phyloP scores from a whole-genome alignment of 176 grass and related monocot species.

The Hordeum marinum region DNA sequence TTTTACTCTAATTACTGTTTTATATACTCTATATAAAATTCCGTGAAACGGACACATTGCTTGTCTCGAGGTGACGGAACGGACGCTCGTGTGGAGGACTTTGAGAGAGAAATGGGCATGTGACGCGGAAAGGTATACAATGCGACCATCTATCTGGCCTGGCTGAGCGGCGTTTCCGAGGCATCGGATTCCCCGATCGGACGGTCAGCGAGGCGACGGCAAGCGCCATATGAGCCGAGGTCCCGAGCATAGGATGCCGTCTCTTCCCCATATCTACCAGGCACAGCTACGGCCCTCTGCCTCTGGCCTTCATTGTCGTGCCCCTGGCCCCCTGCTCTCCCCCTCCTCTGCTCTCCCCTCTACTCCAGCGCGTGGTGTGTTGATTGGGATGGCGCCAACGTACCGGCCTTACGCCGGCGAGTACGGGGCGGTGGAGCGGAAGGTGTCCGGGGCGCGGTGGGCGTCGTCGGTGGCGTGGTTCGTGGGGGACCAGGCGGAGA shows the following conservation, averaged over 20 bases:
- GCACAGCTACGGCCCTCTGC: background rate
- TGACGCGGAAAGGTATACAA: background rate
- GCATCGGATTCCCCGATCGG: background rate
- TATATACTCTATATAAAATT: background rate
- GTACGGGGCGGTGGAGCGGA: conserved; percentile 1
- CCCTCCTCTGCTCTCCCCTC: background rate
- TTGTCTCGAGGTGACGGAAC: background rate
- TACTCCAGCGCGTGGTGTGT: no score
- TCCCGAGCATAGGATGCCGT: conserved; percentile 13
- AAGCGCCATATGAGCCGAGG: background rate
- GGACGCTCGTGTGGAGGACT: background rate
- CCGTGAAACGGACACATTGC: background rate
- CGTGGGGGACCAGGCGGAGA: conserved; percentile 64
- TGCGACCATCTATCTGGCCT: background rate
- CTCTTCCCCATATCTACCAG: background rate
- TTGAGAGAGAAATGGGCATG: background rate
- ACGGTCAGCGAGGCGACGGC: background rate
- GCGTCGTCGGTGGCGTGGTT: conserved; percentile 26
- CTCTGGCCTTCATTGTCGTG: background rate
- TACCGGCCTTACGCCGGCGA: conserved; percentile 34
- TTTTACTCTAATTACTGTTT: background rate
- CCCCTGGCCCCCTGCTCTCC: no score
- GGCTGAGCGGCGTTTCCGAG: background rate
- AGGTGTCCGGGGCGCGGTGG: conserved; percentile 2
- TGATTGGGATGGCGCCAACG: conserved; percentile 23